phyloP scores from a whole-genome alignment of 805 yeast genomes.

The Metschnikowia reukaufii region DNA sequence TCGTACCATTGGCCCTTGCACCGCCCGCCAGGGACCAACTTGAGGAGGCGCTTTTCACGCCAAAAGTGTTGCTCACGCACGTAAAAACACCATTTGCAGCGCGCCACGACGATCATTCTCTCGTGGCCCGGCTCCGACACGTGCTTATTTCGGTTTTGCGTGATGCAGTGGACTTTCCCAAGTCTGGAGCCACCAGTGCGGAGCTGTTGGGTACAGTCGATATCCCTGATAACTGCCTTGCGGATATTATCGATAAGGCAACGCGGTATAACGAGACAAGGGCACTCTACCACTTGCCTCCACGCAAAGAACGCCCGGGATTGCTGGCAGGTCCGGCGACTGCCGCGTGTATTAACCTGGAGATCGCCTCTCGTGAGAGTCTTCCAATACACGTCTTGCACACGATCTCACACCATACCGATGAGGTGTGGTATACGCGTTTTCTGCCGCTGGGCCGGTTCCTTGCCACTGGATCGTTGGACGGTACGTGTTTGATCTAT shows the following conservation, averaged over 20 bases:
- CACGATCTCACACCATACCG: constrained; percentile 52
- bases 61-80: constrained; percentile 6
- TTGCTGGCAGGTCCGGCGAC: background rate
- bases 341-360: background rate
- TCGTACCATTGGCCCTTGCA: constrained; percentile 15
- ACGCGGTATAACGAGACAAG: constrained; percentile 7
- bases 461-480: constrained; percentile 76
- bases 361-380: constrained; percentile 4
- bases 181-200: background rate
- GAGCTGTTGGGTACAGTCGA: background rate
- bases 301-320: constrained; percentile 5
- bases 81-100: background rate
- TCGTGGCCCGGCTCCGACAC: constrained; percentile 5
- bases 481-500: constrained; percentile 62
- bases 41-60: constrained; percentile 4
- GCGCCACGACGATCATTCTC: background rate
- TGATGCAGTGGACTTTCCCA: constrained; percentile 1
- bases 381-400: constrained; percentile 52
- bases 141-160: constrained; percentile 5
- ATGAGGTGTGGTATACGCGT: constrained; percentile 82
- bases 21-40: constrained; percentile 10
- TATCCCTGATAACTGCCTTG: constrained; percentile 14
- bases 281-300: constrained; percentile 19
- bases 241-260: constrained; percentile 15
- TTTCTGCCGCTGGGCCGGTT: constrained; percentile 76